Conservation (phyloP, 2,329 filamentous ascomycete genomes). For the Hymenoscyphus repandus region DNA sequence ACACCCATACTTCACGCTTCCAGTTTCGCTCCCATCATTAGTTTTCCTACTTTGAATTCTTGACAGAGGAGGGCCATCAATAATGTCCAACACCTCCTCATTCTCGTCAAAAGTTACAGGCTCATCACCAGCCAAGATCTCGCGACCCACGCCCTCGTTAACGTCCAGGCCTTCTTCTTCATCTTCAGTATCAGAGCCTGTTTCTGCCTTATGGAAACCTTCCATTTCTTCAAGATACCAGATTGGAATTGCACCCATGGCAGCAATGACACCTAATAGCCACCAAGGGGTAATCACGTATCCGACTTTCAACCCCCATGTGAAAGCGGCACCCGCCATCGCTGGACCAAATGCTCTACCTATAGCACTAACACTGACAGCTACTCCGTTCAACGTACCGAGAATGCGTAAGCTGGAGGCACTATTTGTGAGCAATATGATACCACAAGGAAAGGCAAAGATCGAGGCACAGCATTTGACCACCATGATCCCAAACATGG, state of each 20-base stretch:
- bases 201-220: conserved; percentile 47
- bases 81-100: conserved; percentile 22
- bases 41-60: conserved; percentile 1
- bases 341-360: conserved; percentile 78
- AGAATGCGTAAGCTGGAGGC: conserved; percentile 70
- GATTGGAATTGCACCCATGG: conserved; percentile 64
- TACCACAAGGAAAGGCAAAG: conserved; percentile 83
- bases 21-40: background rate
- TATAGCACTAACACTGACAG: conserved; percentile 74
- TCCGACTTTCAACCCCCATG: conserved; percentile 67
- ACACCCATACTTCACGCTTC: background rate
- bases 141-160: conserved; percentile 5
- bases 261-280: conserved; percentile 60
- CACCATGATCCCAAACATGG: conserved; percentile 64
- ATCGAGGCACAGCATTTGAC: conserved; percentile 72
- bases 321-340: conserved; percentile 66
- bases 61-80: conserved; percentile 15
- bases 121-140: conserved; percentile 22
- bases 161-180: conserved; percentile 17
- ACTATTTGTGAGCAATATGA: conserved; percentile 86
- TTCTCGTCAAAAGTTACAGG: conserved; percentile 11
- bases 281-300: conserved; percentile 81
- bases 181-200: conserved; percentile 31
- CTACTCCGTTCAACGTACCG: conserved; percentile 86
- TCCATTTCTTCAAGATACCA: conserved; percentile 71